Percentiles rank a stretch among this genome's conserved stretches.
These are phyloP conservation scores for Nigrograna mackinnonii DNA, from an alignment of 2,329 filamentous ascomycete genomes.

Conservation along the genomic window DNA sequence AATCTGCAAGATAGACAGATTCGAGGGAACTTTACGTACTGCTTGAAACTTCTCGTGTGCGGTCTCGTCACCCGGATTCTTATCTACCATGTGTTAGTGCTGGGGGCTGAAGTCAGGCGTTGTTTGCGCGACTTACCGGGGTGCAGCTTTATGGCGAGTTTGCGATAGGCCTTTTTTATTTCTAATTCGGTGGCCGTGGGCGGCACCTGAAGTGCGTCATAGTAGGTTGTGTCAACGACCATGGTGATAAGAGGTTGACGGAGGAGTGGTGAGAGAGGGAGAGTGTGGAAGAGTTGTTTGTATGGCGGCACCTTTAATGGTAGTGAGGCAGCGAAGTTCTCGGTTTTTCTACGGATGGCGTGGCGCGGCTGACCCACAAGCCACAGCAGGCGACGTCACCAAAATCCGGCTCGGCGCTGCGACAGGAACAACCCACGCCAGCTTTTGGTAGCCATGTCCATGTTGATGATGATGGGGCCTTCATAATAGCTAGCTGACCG, in stretches of 20 bases:
- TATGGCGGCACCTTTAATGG: slow-evolving; percentile 4
- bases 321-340: too few species aligned
- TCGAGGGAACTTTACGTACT: slow-evolving; percentile 51
- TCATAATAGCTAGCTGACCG: too few species aligned
- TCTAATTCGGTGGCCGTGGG: slow-evolving; percentile 86
- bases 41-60: slow-evolving; percentile 94
- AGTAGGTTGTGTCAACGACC: slow-evolving; percentile 88
- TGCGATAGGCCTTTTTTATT: slow-evolving; percentile 97
- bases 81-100: slow-evolving; percentile 63
- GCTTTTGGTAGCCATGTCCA: too few species aligned
- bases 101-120: too few species aligned
- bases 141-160: slow-evolving; percentile 87
- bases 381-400: slow-evolving; percentile 19
- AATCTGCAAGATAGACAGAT: slow-evolving; percentile 1
- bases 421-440: too few species aligned
- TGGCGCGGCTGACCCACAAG: background rate
- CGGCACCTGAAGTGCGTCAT: slow-evolving; percentile 83
- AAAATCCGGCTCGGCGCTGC: background rate
- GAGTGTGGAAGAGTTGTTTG: background rate
- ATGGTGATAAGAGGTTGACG: slow-evolving; percentile 49
- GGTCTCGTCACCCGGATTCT: slow-evolving; percentile 94
- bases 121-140: slow-evolving; percentile 63
- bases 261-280: background rate
- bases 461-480: too few species aligned
- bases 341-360: too few species aligned